phyloP scores from a whole-genome alignment of 306 rosid species.

The Corylus heterophylla region DNA sequence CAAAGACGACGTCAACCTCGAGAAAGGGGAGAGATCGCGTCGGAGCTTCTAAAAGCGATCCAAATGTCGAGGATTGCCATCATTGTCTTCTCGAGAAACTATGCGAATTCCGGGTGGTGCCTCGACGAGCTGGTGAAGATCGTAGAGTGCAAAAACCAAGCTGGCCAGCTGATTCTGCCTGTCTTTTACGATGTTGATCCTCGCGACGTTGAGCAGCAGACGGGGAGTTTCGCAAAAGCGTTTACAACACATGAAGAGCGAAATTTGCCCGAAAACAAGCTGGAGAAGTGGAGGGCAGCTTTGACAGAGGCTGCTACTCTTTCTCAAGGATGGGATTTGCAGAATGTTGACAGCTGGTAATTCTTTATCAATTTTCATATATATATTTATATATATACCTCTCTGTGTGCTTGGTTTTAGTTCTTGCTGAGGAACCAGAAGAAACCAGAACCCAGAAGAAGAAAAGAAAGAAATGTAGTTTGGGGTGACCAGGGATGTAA shows the following conservation, averaged over 20 bases:
- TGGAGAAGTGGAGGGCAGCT: conserved; percentile 24
- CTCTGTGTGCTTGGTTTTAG: too few relatives aligned
- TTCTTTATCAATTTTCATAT: not conserved
- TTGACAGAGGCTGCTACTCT: conserved; percentile 18
- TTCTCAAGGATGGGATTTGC: not conserved
- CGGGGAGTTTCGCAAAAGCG: conserved; percentile 1
- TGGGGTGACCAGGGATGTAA: too few relatives aligned
- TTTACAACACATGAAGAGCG: conserved; percentile 10
- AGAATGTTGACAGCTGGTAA: conserved; percentile 6
- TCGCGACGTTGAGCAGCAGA: conserved; percentile 9
- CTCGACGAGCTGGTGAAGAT: too few relatives aligned
- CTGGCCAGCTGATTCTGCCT: conserved; percentile 18
- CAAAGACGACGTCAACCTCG: too few relatives aligned
- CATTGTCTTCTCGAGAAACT: too few relatives aligned
- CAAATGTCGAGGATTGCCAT: too few relatives aligned
- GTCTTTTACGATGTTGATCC: not conserved
- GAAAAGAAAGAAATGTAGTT: too few relatives aligned
- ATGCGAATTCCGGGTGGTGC: too few relatives aligned
- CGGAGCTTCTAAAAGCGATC: too few relatives aligned
- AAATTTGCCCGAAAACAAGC: conserved; percentile 3
- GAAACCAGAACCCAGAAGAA: not conserved
- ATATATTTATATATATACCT: too few relatives aligned
- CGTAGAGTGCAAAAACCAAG: too few relatives aligned
- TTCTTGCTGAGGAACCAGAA: not conserved
- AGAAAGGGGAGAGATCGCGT: too few relatives aligned